Base-by-base conservation (phyloP, 108 stramenopile species). In the Cylindrotheca closterium region DNA sequence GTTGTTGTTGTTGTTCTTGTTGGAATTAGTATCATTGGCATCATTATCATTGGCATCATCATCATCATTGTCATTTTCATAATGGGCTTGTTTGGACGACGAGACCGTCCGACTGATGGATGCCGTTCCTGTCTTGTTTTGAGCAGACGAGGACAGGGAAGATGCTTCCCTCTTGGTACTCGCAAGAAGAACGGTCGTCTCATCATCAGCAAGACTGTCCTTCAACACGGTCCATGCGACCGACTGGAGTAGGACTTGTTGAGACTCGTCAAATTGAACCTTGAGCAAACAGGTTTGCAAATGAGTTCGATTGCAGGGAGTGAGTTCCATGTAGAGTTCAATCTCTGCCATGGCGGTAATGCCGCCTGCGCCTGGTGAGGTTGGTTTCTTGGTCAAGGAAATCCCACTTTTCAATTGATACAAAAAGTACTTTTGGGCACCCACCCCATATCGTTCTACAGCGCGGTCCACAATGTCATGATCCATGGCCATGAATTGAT, bases 341-440 rank as follows among this genome's bases (percentile, higher is more conserved):
- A 61, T 51, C 0, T 25, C 32, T 1, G 33, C 61, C n/a, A 51
- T 61, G 15, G 61, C 61, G 21, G 30, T 34, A n/a, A n/a, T n/a
- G n/a, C n/a, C n/a, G n/a, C n/a, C n/a, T n/a, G n/a, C n/a, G n/a
- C n/a, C n/a, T n/a, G n/a, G n/a, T n/a, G n/a, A n/a, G 37, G 2
- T 34, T 33, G 51, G 57, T 19, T 58, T 68, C 45, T 68, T 68
- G 31, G 37, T 68, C n/a, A 68, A 29, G n/a, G 67, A 56, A 48
- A 68, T 68, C 10, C 67, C 31, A 21, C 49, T 47, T 7, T 0
- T 1, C 33, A 58, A 18, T 30, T 68, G 21, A 48, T 58, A 68
- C 21, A 19, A 10, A n/a, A 68, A 57, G 17, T 1, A 30, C 17
- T 29, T 2, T 37, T 58, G 23, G 22, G 22, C 15, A 3, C 18